phyloP scores from a whole-genome alignment of 768 basidiomycete species.

The Sporobolomyces roseus region DNA sequence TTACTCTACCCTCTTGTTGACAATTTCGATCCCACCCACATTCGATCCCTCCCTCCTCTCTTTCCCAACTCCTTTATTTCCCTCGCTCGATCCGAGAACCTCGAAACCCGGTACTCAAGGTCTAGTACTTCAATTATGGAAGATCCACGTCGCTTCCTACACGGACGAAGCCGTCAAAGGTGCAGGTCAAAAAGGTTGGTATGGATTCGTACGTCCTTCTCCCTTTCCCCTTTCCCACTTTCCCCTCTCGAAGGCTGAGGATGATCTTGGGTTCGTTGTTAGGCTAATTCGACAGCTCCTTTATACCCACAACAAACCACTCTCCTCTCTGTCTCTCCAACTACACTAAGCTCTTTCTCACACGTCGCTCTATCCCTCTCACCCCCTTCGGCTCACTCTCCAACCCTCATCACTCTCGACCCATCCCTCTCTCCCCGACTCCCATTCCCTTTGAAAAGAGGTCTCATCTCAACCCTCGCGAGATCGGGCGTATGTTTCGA shows the following conservation, averaged over 20 bases:
- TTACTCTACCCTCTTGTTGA: constrained; percentile 74
- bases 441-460: constrained; percentile 77
- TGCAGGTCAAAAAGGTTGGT: constrained; percentile 53
- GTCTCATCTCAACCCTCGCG: constrained; percentile 71
- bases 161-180: constrained; percentile 57
- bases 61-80: constrained; percentile 58
- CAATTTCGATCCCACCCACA: constrained; percentile 58
- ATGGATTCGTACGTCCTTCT: constrained; percentile 66
- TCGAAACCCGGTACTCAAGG: constrained; percentile 54
- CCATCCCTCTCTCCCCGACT: constrained; percentile 67
- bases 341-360: constrained; percentile 67
- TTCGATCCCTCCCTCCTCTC: constrained; percentile 68
- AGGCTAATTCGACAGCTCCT: constrained; percentile 39
- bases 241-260: background rate
- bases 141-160: constrained; percentile 71
- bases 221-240: constrained; percentile 27
- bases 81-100: constrained; percentile 58
- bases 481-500: constrained; percentile 81
- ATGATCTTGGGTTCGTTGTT: background rate
- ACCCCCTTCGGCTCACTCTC: constrained; percentile 67
- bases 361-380: constrained; percentile 76
- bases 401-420: constrained; percentile 75
- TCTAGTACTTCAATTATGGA: constrained; percentile 62
- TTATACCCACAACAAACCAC: constrained; percentile 28
- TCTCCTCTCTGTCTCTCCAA: constrained; percentile 69